These are phyloP conservation scores for Penicillium cataractarum DNA, from an alignment of 495 filamentous ascomycete genomes.

Conservation along the genomic window DNA sequence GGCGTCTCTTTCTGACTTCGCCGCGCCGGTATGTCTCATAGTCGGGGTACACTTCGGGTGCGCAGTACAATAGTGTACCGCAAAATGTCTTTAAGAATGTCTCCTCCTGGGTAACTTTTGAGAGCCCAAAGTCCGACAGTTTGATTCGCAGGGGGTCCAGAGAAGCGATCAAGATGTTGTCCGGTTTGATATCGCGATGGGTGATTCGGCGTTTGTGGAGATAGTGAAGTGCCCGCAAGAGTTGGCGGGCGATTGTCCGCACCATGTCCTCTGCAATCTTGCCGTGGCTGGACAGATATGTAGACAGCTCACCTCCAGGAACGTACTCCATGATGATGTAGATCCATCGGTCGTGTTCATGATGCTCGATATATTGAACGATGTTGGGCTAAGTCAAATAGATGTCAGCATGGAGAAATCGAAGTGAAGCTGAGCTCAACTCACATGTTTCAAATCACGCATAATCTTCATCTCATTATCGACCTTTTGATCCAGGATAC, in stretches of 20 bases:
- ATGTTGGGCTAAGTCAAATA: constrained; percentile 71
- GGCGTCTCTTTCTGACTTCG: constrained; percentile 54
- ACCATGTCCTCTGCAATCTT: constrained; percentile 69
- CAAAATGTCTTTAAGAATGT: constrained; percentile 96
- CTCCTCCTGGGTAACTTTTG: constrained; percentile 86
- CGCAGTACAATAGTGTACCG: constrained; percentile 92
- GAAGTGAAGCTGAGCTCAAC: constrained; percentile 26
- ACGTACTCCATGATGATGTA: constrained; percentile 98
- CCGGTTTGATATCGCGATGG: constrained; percentile 96
- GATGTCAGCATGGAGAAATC: constrained; percentile 1
- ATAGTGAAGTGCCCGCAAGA: constrained; percentile 83
- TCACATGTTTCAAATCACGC: constrained; percentile 78
- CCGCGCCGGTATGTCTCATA: constrained; percentile 59
- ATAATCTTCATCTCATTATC: constrained; percentile 97
- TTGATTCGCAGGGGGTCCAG: constrained; percentile 79
- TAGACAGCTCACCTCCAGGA: constrained; percentile 80
- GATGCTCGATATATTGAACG: constrained; percentile 83
- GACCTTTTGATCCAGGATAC: constrained; percentile 78
- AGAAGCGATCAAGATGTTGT: constrained; percentile 86
- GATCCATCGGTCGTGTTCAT: constrained; percentile 74
- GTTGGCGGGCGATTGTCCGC: constrained; percentile 71
- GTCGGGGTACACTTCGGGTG: constrained; percentile 91
- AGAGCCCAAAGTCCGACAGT: constrained; percentile 93
- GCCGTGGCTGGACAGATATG: constrained; percentile 61
- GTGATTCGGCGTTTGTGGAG: constrained; percentile 85